Base-by-base conservation (phyloP, 2,329 filamentous ascomycete species). In the Blastomyces emzantsi region DNA sequence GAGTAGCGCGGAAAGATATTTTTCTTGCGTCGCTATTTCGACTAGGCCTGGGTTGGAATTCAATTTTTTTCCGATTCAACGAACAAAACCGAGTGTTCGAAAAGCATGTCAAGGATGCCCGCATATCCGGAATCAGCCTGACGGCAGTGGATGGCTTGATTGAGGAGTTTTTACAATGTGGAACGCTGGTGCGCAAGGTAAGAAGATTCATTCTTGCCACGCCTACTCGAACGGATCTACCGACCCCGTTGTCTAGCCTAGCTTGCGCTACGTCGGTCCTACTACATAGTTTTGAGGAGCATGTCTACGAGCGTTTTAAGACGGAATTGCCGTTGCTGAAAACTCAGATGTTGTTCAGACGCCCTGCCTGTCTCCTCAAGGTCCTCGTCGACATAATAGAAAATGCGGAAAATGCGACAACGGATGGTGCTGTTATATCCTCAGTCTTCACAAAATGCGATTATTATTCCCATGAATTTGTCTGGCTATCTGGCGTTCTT, bases 381-480 rank as follows among this genome's bases (percentile, higher is more conserved):
- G 71, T 70, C 22, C 63, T 79, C 28, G 71, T 73, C 36, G 70
- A 72, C 54, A 74, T 78, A 54, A 69, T 77, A 28, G 70, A 72
- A 71, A 79, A 56, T 81, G 81, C 69, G 77, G 83, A 65, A 78
- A 81, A 55, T 64, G 76, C 71, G 56, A 78, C 69, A 60, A 81
- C 72, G 4, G 88, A 90, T 65, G 85, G 87, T 63, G 78, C 83
- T 30, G 78, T 88, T 30, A 75, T 90, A 1, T 85, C 86, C 0
- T 75, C 81, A 28, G 77, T 89, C 1, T 88, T 88, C 66, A 77
- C 83, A 36, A 83, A 85, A 66, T 83, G 86, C 1, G 84, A 86
- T 61, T 77, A 84, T 13, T 81, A 86, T 5, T 87, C 91, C 64
- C 83, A 89, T 67, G 82, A 83, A 41, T 84, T 86, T 60, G 78